A percentile compares a stretch with the other conserved stretches of the same genome.
Evolutionary conservation across 2,329 filamentous ascomycete species (phyloP).

Genomic region (Fusarium sp.): DNA sequence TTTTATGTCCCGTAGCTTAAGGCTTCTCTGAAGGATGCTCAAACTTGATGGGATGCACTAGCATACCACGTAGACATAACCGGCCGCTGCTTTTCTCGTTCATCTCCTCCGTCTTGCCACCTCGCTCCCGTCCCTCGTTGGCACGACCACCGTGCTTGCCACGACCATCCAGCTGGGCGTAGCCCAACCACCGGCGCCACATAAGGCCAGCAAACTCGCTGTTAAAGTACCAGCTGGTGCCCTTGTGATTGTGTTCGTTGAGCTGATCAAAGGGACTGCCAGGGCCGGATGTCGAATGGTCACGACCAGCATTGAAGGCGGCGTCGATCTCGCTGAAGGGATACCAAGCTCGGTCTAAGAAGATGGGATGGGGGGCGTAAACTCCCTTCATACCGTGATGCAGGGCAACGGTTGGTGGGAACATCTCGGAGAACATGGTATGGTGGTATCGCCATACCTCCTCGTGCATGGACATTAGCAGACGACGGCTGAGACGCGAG

Average conservation of each 20-base stretch:
- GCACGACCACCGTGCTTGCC: slow-evolving; percentile 63
- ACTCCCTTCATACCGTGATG: slow-evolving; percentile 84
- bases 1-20: slow-evolving; percentile 22
- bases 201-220: slow-evolving; percentile 81
- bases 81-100: slow-evolving; percentile 66
- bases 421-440: slow-evolving; percentile 86
- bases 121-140: slow-evolving; percentile 62
- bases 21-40: slow-evolving; percentile 64
- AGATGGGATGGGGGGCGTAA: slow-evolving; percentile 85
- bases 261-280: slow-evolving; percentile 76
- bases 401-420: slow-evolving; percentile 76
- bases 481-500: slow-evolving; percentile 73
- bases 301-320: slow-evolving; percentile 83
- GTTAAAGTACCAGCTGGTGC: slow-evolving; percentile 88
- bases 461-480: slow-evolving; percentile 80
- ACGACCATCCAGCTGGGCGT: slow-evolving; percentile 65
- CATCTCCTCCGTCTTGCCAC: slow-evolving; percentile 66
- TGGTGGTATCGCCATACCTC: slow-evolving; percentile 76
- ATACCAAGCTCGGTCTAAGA: slow-evolving; percentile 80
- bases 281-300: slow-evolving; percentile 73
- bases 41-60: slow-evolving; percentile 85
- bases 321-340: slow-evolving; percentile 74
- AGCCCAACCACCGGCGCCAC: slow-evolving; percentile 82
- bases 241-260: slow-evolving; percentile 86
- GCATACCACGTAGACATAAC: slow-evolving; percentile 83